Evolutionary conservation across 257 asterid genomes (phyloP), one percentile per base, ranked within the genome.

Genomic region (Nemophila menziesii): DNA sequence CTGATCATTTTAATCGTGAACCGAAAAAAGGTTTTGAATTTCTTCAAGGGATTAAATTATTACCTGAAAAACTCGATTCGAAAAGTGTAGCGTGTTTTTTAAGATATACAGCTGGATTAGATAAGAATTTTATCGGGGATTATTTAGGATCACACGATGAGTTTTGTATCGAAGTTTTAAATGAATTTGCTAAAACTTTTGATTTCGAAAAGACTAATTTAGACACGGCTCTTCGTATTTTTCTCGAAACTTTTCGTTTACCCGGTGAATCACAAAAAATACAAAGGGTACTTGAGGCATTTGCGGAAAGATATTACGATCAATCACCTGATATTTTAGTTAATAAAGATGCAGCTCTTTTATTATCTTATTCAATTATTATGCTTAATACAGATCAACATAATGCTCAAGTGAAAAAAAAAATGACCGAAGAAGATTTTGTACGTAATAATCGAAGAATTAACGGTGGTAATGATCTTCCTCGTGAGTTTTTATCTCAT

Each of bases 241-340:
- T 87, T 65, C 67, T 87, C 75, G 95, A 83, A 57, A 80, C 95
- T 22, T 87, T 87, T 63, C 64, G 92, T 66, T 61, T 87, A 66
- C 97, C 97, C 39, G 95, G 97, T 44, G 97, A 87, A 40, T 83
- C 97, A 55, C 97, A 87, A 68, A 87, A 87, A 72, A 87, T 87
- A 58, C 95, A 77, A 48, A 78, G 95, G 69, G 97, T 75, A 45
- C 81, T 87, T 21, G 97, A 87, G 68, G 95, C 97, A 54, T 87
- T 87, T 70, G 61, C 97, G 11, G 95, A 80, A 56, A 74, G 86
- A 69, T 87, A 83, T 58, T 80, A 57, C 57, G 89, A 83, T 69
- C 95, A 87, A 52, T 71, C 93, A 16, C 70, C 75, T n/a, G 39
- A 71, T 60, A 75, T 80, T 71, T 69, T 87, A 60, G 97, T 54